Evolutionary conservation across 2,329 filamentous ascomycete genomes (phyloP).

Genomic region (Podosphaera aphanis): DNA sequence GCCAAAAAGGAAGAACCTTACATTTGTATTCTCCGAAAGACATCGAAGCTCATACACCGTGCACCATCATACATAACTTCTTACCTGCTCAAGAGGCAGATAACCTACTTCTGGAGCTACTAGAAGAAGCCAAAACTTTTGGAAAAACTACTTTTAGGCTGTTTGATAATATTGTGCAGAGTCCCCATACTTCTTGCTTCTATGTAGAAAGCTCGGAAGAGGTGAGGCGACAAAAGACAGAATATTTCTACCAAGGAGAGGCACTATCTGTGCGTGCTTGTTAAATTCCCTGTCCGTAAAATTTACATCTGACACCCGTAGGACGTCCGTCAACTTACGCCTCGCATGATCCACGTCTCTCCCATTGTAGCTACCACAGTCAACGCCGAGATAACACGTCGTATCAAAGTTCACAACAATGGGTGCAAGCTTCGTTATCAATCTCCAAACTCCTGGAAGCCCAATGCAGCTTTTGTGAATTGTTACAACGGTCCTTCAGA

Average conservation of each 20-base stretch:
- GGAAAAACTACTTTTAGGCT: slow-evolving; percentile 54
- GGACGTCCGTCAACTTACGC: slow-evolving; percentile 57
- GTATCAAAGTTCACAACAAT: slow-evolving; percentile 42
- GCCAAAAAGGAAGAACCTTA: slow-evolving; percentile 59
- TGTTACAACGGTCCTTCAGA: slow-evolving; percentile 67
- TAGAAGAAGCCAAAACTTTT: slow-evolving; percentile 50
- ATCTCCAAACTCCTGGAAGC: slow-evolving; percentile 46
- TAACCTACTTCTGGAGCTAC: slow-evolving; percentile 47
- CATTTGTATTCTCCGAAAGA: slow-evolving; percentile 66
- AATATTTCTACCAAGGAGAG: slow-evolving; percentile 71
- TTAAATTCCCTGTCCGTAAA: background rate
- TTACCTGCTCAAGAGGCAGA: slow-evolving; percentile 50
- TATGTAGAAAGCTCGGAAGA: slow-evolving; percentile 59
- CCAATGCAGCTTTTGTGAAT: slow-evolving; percentile 86
- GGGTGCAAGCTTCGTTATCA: slow-evolving; percentile 59
- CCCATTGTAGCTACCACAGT: slow-evolving; percentile 49
- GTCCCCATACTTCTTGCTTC: slow-evolving; percentile 63
- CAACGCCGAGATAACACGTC: slow-evolving; percentile 49
- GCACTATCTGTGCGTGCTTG: slow-evolving; percentile 31
- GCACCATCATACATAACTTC: slow-evolving; percentile 83
- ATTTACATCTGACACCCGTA: slow-evolving; percentile 11
- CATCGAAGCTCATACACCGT: slow-evolving; percentile 64
- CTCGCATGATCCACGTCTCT: slow-evolving; percentile 48
- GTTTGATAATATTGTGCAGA: slow-evolving; percentile 69
- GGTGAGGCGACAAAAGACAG: slow-evolving; percentile 42